Percentiles rank a stretch among this genome's conserved stretches.
Conservation (phyloP, 345 rosid genomes). For the Psidium guajava region DNA sequence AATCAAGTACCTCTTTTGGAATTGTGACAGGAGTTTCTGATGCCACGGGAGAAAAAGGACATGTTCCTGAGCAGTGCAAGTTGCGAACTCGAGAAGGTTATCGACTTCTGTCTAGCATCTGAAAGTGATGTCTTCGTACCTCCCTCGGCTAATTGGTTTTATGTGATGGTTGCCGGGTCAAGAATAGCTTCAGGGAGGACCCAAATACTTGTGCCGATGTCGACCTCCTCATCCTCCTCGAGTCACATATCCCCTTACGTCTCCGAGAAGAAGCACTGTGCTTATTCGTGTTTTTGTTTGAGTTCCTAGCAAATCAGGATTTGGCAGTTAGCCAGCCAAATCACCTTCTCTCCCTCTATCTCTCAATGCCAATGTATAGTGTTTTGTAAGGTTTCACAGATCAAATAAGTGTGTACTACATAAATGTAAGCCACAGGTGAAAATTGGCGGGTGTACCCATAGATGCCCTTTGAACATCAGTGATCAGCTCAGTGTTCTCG, state of each 20-base stretch:
- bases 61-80: slow-evolving; percentile 15
- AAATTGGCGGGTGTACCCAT: background rate
- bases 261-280: slow-evolving; percentile 26
- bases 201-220: slow-evolving; percentile 17
- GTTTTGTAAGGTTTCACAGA: background rate
- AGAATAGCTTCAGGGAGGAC: slow-evolving; percentile 30
- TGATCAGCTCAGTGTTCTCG: background rate
- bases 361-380: background rate
- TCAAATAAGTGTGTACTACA: background rate
- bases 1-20: background rate
- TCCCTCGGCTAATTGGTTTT: slow-evolving; percentile 18
- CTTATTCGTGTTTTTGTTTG: slow-evolving; percentile 24
- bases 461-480: background rate
- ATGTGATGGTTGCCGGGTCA: slow-evolving; percentile 20
- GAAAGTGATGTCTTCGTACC: slow-evolving; percentile 23
- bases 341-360: background rate
- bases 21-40: slow-evolving; percentile 13
- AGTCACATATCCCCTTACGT: slow-evolving; percentile 20
- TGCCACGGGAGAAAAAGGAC: slow-evolving; percentile 13
- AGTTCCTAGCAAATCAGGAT: background rate
- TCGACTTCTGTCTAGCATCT: slow-evolving; percentile 22
- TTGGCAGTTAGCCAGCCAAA: background rate
- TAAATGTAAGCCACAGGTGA: background rate
- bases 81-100: slow-evolving; percentile 20
- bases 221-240: slow-evolving; percentile 1